Base-by-base conservation (phyloP, 495 filamentous ascomycete species). In the Annulohypoxylon nitens region DNA sequence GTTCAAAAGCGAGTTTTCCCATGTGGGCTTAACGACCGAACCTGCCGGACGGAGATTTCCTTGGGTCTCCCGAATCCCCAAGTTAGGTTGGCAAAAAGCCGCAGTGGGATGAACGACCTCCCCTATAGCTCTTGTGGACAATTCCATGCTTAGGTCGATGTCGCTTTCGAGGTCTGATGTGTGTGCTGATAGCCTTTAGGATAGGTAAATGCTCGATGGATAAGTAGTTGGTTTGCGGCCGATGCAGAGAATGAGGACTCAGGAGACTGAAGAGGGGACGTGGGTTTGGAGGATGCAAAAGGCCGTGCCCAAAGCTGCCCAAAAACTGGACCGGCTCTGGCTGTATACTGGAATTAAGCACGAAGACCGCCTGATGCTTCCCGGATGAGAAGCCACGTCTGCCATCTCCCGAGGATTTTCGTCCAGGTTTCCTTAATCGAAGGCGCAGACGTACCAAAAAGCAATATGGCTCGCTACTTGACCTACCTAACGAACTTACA, bases 101-200 rank as follows among this genome's bases (percentile, higher is more conserved):
- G 84, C 83, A 12, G 84, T 86, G 47, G 84, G 84, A 61, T 86
- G 84, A 69, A 86, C 81, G 58, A 83, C 80, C 67, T 84, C 78
- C 57, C 81, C 81, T 57, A 86, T 81, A 23, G 84, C 75, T 59
- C 67, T 71, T 16, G 77, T 73, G 57, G 71, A 83, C 48, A 86
- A 79, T 51, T 84, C 83, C 83, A 86, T 86, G 50, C 73, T 72
- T 25, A 47, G 45, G 59, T 37, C 12, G 25, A 23, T 20, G 18
- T 61, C 58, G 18, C 41, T 70, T 47, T 64, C 53, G 59, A 59
- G 54, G 30, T 18, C 58, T 53, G 50, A 61, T 18, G 23, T 14
- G 3, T 53, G n/a, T 20, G 25, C 20, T 47, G 51, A 51, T 57
- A n/a, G 37, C 23, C 47, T 61, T 64, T 62, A 26, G 6, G 41